A percentile compares a stretch with the other conserved stretches of the same genome.
These are phyloP conservation scores for Ophiocordyceps robertsii DNA, from an alignment of 2,329 filamentous ascomycete genomes.

Conservation along the genomic window DNA sequence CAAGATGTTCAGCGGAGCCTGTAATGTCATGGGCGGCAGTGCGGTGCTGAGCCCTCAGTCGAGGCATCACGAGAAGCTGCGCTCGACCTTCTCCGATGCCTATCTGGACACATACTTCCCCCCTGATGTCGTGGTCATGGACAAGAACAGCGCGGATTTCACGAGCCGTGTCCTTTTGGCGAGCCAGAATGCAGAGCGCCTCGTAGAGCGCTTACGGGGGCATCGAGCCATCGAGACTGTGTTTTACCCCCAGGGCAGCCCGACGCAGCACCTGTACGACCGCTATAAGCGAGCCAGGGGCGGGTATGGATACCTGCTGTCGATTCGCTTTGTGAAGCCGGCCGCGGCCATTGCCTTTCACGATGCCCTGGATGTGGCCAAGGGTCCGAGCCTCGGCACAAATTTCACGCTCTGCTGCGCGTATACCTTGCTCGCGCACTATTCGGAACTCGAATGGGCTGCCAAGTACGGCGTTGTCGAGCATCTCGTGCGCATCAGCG, in stretches of 20 bases:
- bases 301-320: conserved; percentile 38
- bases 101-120: conserved; percentile 11
- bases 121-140: conserved; percentile 15
- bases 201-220: conserved; percentile 12
- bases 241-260: conserved; percentile 26
- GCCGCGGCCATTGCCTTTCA: conserved; percentile 29
- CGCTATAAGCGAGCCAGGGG: conserved; percentile 19
- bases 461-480: conserved; percentile 23
- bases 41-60: conserved; percentile 29
- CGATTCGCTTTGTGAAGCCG: conserved; percentile 29
- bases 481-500: conserved; percentile 28
- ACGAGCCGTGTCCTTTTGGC: conserved; percentile 16
- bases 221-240: conserved; percentile 14
- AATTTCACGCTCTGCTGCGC: conserved; percentile 29
- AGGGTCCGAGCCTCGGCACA: conserved; percentile 37
- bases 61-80: conserved; percentile 17
- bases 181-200: conserved; percentile 11
- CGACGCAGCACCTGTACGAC: conserved; percentile 19
- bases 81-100: conserved; percentile 7
- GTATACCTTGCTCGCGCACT: conserved; percentile 27
- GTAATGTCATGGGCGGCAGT: conserved; percentile 38
- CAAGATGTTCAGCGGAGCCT: conserved; percentile 40
- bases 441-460: conserved; percentile 21
- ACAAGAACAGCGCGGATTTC: conserved; percentile 25
- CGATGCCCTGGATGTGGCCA: conserved; percentile 30